These are phyloP conservation scores for Septoria linicola DNA, from an alignment of 2,329 filamentous ascomycete genomes.

Conservation along the genomic window DNA sequence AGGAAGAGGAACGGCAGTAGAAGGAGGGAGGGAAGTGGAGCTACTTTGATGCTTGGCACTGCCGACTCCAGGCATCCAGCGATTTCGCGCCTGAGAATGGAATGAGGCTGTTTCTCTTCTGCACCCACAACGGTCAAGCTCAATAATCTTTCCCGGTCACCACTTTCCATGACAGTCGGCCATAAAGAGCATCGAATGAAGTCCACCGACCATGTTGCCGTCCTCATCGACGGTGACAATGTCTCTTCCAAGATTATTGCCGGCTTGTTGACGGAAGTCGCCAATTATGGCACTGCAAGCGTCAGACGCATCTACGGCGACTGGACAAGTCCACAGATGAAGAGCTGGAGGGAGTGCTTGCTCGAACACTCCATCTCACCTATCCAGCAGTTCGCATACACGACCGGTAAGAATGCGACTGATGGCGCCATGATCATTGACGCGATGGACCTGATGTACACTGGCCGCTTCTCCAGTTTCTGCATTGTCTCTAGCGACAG, in stretches of 20 bases:
- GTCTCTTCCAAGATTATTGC: not conserved
- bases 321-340: slow-evolving; percentile 31
- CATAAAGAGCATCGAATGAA: too few relatives aligned
- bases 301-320: slow-evolving; percentile 37
- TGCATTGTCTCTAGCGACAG: slow-evolving; percentile 41
- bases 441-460: slow-evolving; percentile 40
- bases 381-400: slow-evolving; percentile 37
- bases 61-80: too few relatives aligned
- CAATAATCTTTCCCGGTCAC: too few relatives aligned
- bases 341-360: slow-evolving; percentile 30
- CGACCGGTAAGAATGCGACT: slow-evolving; percentile 36
- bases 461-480: slow-evolving; percentile 37
- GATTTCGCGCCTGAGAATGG: too few relatives aligned
- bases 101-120: too few relatives aligned
- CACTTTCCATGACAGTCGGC: too few relatives aligned
- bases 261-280: slow-evolving; percentile 36
- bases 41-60: too few relatives aligned
- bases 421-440: slow-evolving; percentile 41
- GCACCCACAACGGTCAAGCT: too few relatives aligned
- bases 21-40: too few relatives aligned
- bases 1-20: too few relatives aligned
- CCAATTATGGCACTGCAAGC: slow-evolving; percentile 37
- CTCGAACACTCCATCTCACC: slow-evolving; percentile 32
- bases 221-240: too few relatives aligned
- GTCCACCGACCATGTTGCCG: too few relatives aligned